Percentiles rank a stretch among this genome's conserved stretches.
Evolutionary conservation across 2,329 filamentous ascomycete species (phyloP).

Genomic region (Periglandula ipomoeae): DNA sequence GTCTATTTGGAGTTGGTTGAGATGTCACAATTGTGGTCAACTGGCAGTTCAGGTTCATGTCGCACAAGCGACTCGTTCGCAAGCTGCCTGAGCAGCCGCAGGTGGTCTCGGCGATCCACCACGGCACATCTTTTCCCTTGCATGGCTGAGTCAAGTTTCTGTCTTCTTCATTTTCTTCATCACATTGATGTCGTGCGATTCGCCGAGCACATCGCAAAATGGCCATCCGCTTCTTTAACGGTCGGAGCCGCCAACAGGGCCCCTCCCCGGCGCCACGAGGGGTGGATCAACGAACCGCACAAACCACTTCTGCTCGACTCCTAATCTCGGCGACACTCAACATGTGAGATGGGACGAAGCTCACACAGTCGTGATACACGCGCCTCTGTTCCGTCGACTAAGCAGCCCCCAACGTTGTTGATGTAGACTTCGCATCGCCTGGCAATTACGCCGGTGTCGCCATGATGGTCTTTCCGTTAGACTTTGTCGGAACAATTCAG

Average conservation of each 20-base stretch:
- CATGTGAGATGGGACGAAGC: neutral
- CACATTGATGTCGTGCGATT: neutral
- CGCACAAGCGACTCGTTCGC: too few relatives aligned
- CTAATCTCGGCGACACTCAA: neutral
- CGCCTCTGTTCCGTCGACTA: neutral
- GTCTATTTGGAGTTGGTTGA: neutral
- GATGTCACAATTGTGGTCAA: neutral
- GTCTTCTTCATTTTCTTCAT: neutral
- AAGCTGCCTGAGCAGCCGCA: too few relatives aligned
- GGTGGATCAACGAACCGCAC: neutral
- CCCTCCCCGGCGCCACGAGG: neutral
- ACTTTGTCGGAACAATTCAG: neutral
- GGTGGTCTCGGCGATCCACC: too few relatives aligned
- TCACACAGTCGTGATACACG: conserved; percentile 2
- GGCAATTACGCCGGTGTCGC: neutral
- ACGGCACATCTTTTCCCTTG: neutral
- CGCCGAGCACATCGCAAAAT: neutral
- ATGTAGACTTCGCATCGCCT: neutral
- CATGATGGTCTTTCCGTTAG: neutral
- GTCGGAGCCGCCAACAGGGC: neutral
- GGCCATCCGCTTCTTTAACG: neutral
- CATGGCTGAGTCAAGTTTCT: neutral
- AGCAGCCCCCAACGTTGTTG: neutral
- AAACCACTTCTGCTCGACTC: neutral
- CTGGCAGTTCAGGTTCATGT: too few relatives aligned